Base-by-base conservation (phyloP, 1,284 basidiomycete species). In the Ustilago esculenta region DNA sequence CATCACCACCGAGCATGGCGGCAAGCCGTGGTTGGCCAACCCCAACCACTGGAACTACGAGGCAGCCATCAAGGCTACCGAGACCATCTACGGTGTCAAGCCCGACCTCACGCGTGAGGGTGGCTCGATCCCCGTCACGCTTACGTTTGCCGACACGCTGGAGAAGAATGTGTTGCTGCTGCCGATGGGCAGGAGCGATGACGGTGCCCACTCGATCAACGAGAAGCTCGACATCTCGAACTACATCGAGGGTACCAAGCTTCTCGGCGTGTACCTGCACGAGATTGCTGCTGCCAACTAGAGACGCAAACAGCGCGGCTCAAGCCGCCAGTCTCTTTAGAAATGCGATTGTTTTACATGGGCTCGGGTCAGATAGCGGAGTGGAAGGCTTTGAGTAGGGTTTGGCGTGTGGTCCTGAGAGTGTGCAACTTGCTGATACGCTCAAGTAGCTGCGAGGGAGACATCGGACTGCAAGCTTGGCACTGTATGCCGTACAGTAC, bases 221-320 rank as follows among this genome's bases (percentile, higher is more conserved):
- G 95, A 98, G 86, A 98, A 98, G 68, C 85, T 98, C 49, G 94
- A 98, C 83, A 86, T 87, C 45, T 89, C 88, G 58, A 98, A 98
- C 86, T 98, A 90, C 84, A 91, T 98, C 76, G 86, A 92, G 82
- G 94, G 93, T 32, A 81, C 80, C 47, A 78, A 82, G 83, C 84
- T 93, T 37, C 84, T 94, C 44, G 92, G 91, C 37, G 87, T 88
- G 23, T 94, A 94, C 84, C 84, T 94, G 76, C 91, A 92, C 81
- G 90, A 92, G 83, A 85, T 92, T 23, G 89, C 87, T 47, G 83
- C 69, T 20, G 52, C 39, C 39, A 44, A 41, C 43, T 69, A 17
- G 36, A 35, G 12, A 15, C n/a, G n/a, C n/a, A n/a, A n/a, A n/a
- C n/a, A n/a, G n/a, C n/a, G n/a, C n/a, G n/a, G n/a, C n/a, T n/a